Conservation (phyloP, 495 filamentous ascomycete species). For the Tricharina praecox region DNA sequence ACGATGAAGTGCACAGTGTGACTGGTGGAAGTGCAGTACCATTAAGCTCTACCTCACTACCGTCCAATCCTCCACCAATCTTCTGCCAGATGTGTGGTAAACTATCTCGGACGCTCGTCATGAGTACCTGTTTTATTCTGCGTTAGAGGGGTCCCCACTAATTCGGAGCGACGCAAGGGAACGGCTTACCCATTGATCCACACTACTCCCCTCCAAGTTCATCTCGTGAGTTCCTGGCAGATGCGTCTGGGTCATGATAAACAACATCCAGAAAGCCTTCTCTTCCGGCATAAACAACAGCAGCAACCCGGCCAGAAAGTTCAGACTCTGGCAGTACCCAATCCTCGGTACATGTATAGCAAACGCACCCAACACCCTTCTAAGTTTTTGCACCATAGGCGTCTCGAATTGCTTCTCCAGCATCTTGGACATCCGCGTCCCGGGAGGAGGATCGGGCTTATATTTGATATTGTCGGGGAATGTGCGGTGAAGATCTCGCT, state of each 20-base stretch:
- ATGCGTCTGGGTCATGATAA: constrained; percentile 74
- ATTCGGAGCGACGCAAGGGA: too few species aligned
- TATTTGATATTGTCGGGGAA: constrained; percentile 92
- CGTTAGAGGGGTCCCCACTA: too few species aligned
- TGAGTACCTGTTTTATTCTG: constrained; percentile 52
- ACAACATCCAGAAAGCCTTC: constrained; percentile 85
- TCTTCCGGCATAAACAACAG: constrained; percentile 85
- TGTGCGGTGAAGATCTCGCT: constrained; percentile 84
- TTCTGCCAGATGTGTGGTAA: constrained; percentile 77
- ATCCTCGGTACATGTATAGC: constrained; percentile 74
- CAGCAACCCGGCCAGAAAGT: constrained; percentile 92
- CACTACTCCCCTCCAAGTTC: constrained; percentile 79
- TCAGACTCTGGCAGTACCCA: constrained; percentile 92
- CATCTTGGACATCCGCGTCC: constrained; percentile 18
- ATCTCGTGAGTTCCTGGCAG: constrained; percentile 87
- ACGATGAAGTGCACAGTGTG: constrained; percentile 82
- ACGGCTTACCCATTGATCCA: constrained; percentile 59
- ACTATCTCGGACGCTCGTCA: constrained; percentile 66
- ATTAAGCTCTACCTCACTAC: constrained; percentile 33
- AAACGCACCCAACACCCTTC: constrained; percentile 77
- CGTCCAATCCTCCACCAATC: constrained; percentile 59
- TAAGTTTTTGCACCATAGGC: constrained; percentile 58
- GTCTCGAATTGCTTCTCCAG: constrained; percentile 37
- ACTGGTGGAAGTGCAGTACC: constrained; percentile 61
- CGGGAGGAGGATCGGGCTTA: constrained; percentile 45